These are phyloP conservation scores for Mallotus repandus DNA, from an alignment of 441 rosid species.

Conservation along the genomic window DNA sequence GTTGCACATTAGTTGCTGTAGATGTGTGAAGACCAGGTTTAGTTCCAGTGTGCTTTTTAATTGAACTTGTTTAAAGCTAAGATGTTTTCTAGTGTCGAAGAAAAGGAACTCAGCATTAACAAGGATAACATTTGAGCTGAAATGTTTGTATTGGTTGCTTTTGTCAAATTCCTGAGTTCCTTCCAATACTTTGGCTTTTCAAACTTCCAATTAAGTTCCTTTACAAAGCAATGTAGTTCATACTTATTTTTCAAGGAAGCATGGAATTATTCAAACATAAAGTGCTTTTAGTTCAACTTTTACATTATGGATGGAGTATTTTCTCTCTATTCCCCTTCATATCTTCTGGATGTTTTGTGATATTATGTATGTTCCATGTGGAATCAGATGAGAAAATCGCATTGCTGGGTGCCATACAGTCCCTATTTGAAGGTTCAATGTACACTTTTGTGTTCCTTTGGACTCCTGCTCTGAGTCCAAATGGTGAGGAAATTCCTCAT, in stretches of 20 bases:
- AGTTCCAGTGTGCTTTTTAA: not conserved
- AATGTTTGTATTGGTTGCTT: not conserved
- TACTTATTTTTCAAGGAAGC: too few relatives aligned
- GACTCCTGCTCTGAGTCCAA: conserved; percentile 97
- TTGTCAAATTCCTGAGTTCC: conserved; percentile 3
- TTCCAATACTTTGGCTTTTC: not conserved
- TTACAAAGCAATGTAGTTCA: not conserved
- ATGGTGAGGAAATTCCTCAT: conserved; percentile 91
- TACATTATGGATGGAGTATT: not conserved
- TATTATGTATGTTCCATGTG: conserved; percentile 4
- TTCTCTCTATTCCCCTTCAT: not conserved
- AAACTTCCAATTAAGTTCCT: conserved; percentile 1
- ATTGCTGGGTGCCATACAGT: conserved; percentile 94
- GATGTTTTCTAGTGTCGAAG: not conserved
- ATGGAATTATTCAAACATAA: not conserved
- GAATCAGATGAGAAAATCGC: conserved; percentile 91
- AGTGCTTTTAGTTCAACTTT: not conserved
- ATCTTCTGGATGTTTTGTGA: not conserved
- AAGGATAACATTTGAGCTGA: not conserved
- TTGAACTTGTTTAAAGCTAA: not conserved
- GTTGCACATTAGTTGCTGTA: not conserved
- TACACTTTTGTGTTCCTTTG: conserved; percentile 97
- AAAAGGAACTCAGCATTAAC: not conserved
- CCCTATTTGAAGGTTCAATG: conserved; percentile 98
- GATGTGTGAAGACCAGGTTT: conserved; percentile 3